Base-by-base conservation (phyloP, 768 basidiomycete genomes). In the Pleurotus giganteus region DNA sequence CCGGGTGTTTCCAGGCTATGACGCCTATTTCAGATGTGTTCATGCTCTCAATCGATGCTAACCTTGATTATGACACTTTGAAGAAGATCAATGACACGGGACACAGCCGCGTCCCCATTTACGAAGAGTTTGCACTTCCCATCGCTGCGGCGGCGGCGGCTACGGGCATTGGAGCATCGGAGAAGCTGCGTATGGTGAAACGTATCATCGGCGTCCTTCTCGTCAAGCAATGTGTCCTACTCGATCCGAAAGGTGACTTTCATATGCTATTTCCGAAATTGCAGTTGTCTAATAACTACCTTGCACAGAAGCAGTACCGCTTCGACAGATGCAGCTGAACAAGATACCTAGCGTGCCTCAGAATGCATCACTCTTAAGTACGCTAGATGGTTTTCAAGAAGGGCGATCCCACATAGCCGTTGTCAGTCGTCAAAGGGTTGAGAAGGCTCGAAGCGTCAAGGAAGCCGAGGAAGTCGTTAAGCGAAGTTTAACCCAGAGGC, bases 321-420 rank as follows among this genome's bases (percentile, higher is more conserved):
- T 96, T 24, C 84, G 89, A 61, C 85, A 85, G 57, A 83, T 96
- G 41, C 91, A 90, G 0, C 74, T 96, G 43, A 93, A 94, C 70
- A 90, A 86, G 63, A 89, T 94, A 4, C 89, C 87, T 0, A 89
- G 88, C 51, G 89, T 95, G 2, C 89, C 92, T 2, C 87, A 85
- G 41, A 92, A 95, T 61, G 90, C 93, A 68, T 81, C 92, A 21
- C 74, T 96, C 0, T 79, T 94, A 12, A 85, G 88, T 23, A 90
- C 94, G 57, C 76, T 95, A 28, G 92, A 94, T 67, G 87, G 78
- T 57, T 95, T 95, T 68, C 92, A 94, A 67, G 91, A 93, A 64
- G 93, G 91, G 3, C 79, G 91, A 27, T 91, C 88, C 37, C 93
- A 96, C 66, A 94, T 96, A 83, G 93, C 93, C 19, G 89, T 95